Conservation (phyloP, 345 rosid genomes). For the Gossypium stocksii region DNA sequence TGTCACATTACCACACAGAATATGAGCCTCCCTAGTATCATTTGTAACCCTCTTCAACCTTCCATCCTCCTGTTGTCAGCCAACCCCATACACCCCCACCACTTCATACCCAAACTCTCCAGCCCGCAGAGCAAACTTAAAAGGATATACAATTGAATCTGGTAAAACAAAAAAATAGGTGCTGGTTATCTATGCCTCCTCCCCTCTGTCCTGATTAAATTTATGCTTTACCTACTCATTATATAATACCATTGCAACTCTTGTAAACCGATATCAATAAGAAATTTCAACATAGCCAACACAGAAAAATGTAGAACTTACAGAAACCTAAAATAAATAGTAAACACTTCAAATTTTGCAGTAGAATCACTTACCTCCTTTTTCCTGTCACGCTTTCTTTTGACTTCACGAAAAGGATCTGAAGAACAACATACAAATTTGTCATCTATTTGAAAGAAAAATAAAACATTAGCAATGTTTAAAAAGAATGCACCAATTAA, state of each 20-base stretch:
- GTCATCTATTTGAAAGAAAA: slow-evolving; percentile 19
- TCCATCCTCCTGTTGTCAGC: neutral
- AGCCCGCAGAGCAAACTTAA: neutral
- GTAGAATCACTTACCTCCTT: slow-evolving; percentile 56
- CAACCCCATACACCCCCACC: neutral
- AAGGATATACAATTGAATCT: neutral
- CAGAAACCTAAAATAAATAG: neutral
- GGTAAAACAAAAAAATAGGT: neutral
- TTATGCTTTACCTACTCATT: neutral
- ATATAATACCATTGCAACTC: neutral
- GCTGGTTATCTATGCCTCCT: neutral
- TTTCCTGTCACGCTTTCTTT: slow-evolving; percentile 66
- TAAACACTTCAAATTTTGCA: neutral
- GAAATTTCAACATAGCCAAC: neutral
- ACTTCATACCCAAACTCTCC: neutral
- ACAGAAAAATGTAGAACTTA: neutral
- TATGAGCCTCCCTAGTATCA: neutral
- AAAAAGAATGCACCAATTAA: neutral
- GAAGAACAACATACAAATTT: slow-evolving; percentile 28
- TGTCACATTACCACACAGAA: slow-evolving; percentile 9
- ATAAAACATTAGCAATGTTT: slow-evolving; percentile 2
- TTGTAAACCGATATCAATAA: neutral
- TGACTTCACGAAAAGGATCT: slow-evolving; percentile 90
- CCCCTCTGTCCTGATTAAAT: neutral
- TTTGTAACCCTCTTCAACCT: neutral